Conservation (phyloP, 2,329 filamentous ascomycete species). For the Penicillium sp. region DNA sequence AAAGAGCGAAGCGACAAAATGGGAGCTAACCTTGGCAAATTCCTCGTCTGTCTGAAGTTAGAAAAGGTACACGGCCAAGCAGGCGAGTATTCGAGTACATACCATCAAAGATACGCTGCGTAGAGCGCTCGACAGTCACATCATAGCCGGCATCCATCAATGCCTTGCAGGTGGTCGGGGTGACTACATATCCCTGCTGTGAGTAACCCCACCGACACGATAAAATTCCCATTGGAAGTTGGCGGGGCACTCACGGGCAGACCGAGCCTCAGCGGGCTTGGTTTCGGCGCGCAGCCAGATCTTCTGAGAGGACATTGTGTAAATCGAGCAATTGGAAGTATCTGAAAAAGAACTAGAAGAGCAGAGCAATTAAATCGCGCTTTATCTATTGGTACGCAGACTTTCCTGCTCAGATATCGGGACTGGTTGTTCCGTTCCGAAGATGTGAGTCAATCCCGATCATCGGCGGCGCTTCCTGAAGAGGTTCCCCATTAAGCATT, state of each 20-base stretch:
- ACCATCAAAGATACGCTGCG: slow-evolving; percentile 58
- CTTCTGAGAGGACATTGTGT: slow-evolving; percentile 36
- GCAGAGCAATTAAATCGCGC: slow-evolving; percentile 7
- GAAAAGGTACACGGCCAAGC: background rate
- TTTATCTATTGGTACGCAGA: slow-evolving; percentile 26
- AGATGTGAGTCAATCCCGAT: slow-evolving; percentile 23
- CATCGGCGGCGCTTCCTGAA: slow-evolving; percentile 10
- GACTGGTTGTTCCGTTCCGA: slow-evolving; percentile 33
- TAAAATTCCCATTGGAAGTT: slow-evolving; percentile 4
- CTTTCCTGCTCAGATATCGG: slow-evolving; percentile 29
- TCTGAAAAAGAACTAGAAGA: slow-evolving; percentile 3
- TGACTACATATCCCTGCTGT: slow-evolving; percentile 33
- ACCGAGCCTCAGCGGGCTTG: slow-evolving; percentile 56
- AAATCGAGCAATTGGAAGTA: slow-evolving; percentile 11
- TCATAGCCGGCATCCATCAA: slow-evolving; percentile 66
- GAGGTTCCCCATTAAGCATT: background rate
- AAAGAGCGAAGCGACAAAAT: background rate
- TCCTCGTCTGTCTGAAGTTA: slow-evolving; percentile 28
- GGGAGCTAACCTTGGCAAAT: slow-evolving; percentile 31
- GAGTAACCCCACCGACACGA: slow-evolving; percentile 8
- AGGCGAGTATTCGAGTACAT: slow-evolving; percentile 9
- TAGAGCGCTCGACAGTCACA: slow-evolving; percentile 63
- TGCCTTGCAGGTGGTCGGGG: slow-evolving; percentile 53
- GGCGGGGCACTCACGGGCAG: slow-evolving; percentile 38
- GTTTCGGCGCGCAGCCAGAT: slow-evolving; percentile 57